Base-by-base conservation (phyloP, 495 filamentous ascomycete genomes). In the Pseudomonodictys pantanalensis region DNA sequence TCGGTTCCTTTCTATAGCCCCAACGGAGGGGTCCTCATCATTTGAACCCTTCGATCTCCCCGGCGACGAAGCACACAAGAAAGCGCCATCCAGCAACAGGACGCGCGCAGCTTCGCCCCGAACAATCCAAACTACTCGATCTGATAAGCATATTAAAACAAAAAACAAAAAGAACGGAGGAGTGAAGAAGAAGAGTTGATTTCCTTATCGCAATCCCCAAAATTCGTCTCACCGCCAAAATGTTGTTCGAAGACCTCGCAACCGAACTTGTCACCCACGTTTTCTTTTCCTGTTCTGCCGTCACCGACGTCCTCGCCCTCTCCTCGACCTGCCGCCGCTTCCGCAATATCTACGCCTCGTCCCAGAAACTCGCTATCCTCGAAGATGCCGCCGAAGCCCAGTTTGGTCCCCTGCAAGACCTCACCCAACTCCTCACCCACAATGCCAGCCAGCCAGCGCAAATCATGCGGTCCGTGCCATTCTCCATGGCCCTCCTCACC, bases 1-100 rank as follows among this genome's bases (percentile, higher is more conserved):
- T 73, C 66, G 66, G 10, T 7, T 68, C 69, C 66, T 68, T 69
- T 76, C 62, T 69, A 85, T 83, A 87, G 81, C 86, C 89, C 87
- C 87, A 89, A 85, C 68, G 84, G 70, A 69, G 87, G 87, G 87
- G 88, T 88, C 64, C 69, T 71, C 61, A 68, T 70, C 51, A 76
- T 78, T 76, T 88, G 73, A 79, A 59, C 73, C 60, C 68, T 49
- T 62, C 57, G 69, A 68, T 72, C 69, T 68, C 28, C 3, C 64
- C 60, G 60, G 65, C 52, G 52, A 38, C 60, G 67, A 75, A 72
- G 60, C 63, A 59, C n/a, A 58, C 64, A 66, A 54, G 47, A 58
- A 50, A 56, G 67, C 60, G 69, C 26, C 56, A 62, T 59, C 67
- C 64, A 44, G 17, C 41, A n/a, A n/a, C 18, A 52, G 35, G 24